Evolutionary conservation across 306 rosid genomes (phyloP).

Genomic region (Quillaja saponaria): DNA sequence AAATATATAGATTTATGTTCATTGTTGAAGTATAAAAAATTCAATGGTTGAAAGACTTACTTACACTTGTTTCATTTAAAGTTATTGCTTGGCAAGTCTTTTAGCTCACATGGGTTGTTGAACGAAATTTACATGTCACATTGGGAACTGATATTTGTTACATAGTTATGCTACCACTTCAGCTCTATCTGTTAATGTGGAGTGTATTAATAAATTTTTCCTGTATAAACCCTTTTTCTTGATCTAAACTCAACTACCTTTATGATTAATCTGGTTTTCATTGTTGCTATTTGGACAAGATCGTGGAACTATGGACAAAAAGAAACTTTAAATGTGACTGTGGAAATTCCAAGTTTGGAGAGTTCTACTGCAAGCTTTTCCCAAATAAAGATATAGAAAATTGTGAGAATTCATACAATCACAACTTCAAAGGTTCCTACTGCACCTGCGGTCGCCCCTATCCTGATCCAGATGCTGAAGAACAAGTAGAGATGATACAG

Average conservation of each 20-base stretch:
- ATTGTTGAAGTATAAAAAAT: too few species aligned
- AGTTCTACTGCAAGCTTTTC: slow-evolving; percentile 73
- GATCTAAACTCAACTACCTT: slow-evolving; percentile 13
- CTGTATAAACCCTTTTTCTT: slow-evolving; percentile 17
- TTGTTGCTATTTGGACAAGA: slow-evolving; percentile 47
- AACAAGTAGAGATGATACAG: slow-evolving; percentile 94
- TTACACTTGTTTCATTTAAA: too few species aligned
- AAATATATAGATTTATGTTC: too few species aligned
- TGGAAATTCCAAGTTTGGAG: slow-evolving; percentile 97
- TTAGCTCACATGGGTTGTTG: not conserved
- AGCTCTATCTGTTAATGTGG: slow-evolving; percentile 10
- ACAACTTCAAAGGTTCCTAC: slow-evolving; percentile 86
- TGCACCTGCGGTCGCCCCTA: slow-evolving; percentile 92
- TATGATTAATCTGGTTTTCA: slow-evolving; percentile 12
- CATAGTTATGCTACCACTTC: not conserved
- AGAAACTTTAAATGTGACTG: slow-evolving; percentile 94
- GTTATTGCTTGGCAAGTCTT: too few species aligned
- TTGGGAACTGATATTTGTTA: slow-evolving; percentile 15
- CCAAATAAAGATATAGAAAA: slow-evolving; percentile 83
- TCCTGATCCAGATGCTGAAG: slow-evolving; percentile 93
- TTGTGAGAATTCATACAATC: slow-evolving; percentile 71
- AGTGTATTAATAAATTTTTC: slow-evolving; percentile 6
- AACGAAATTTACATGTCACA: slow-evolving; percentile 9
- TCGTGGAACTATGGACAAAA: slow-evolving; percentile 97
- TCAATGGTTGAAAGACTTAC: too few species aligned